Conservation (phyloP, 2,329 filamentous ascomycete species). For the Dendrostoma leiphaemia region DNA sequence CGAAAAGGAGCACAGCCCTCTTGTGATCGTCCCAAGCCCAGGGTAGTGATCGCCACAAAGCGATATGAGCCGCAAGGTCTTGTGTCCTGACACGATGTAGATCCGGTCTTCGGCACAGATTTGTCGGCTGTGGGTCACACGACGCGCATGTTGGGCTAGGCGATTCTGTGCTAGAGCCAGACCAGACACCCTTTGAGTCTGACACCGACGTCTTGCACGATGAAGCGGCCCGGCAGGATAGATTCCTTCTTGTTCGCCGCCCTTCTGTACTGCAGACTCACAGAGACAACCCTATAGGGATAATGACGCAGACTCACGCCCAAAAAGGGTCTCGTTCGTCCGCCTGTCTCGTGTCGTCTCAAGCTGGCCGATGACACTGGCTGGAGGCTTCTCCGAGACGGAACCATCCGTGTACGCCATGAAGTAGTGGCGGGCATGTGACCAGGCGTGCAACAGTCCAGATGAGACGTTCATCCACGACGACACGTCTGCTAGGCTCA, state of each 20-base stretch:
- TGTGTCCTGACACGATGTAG: neutral
- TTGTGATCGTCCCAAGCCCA: too few relatives aligned
- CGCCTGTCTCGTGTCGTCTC: slow-evolving; percentile 19
- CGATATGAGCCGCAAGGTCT: neutral
- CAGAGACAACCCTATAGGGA: slow-evolving; percentile 1
- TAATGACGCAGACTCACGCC: neutral
- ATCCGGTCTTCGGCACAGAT: neutral
- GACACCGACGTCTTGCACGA: too few relatives aligned
- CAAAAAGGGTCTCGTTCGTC: neutral
- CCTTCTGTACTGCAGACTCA: slow-evolving; percentile 5
- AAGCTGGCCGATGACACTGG: slow-evolving; percentile 5
- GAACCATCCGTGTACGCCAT: neutral
- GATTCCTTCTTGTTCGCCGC: neutral
- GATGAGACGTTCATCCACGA: neutral
- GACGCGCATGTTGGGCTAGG: neutral
- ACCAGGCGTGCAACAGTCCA: neutral
- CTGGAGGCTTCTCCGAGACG: neutral
- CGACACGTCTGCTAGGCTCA: neutral
- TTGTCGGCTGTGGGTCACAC: neutral
- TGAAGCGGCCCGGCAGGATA: too few relatives aligned
- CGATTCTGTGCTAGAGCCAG: too few relatives aligned
- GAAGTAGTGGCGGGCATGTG: neutral
- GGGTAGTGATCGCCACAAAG: too few relatives aligned
- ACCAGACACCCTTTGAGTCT: too few relatives aligned
- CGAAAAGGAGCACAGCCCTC: too few relatives aligned